Evolutionary conservation across 2,329 filamentous ascomycete species (phyloP), one percentile per base, ranked within the genome.

Genomic region (Neurospora sp.): DNA sequence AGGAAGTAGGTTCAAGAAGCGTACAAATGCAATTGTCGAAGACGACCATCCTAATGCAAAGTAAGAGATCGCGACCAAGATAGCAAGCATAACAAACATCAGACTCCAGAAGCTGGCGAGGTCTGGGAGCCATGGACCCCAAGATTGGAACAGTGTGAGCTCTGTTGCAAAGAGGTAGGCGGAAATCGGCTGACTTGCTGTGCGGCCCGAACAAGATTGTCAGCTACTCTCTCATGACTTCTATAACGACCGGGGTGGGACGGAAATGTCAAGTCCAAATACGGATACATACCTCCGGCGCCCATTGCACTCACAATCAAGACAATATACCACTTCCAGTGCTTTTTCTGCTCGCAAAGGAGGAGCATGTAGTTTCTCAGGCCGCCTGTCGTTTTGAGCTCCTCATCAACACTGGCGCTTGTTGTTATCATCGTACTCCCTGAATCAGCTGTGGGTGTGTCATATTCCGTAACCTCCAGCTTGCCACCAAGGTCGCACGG

Each of bases 21-120:
- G 67, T 52, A 75, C 76, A 66, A 82, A 79, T 15, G 84, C 80
- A 72, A 86, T 78, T 3, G 80, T 80, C 1, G 82, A 86, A 1
- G 86, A 79, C 2, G 81, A 78, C 72, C 77, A 80, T 0, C 81
- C 83, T 19, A 87, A 76, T 13, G 80, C 73, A 71, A 87, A 87
- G 76, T 90, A 90, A n/a, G 83, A 79, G 1, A 86, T 8, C 0
- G 85, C 85, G 4, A 84, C 79, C 33, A 81, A 83, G 13, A 85
- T 79, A 4, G 88, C 88, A 39, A 90, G 79, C 1, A 88, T 78
- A 39, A 87, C 81, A 79, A 88, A 90, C 86, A 90, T 90, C 71
- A 89, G 79, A 1, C 87, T 85, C 86, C 87, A 90, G 75, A 90
- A 90, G 70, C 85, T 82, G 39, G 84, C 84, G 52, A 75, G 62